Percentiles rank a stretch among this genome's conserved stretches.
These are phyloP conservation scores for Vigna unguiculata DNA, from an alignment of 306 rosid species.

Conservation along the genomic window DNA sequence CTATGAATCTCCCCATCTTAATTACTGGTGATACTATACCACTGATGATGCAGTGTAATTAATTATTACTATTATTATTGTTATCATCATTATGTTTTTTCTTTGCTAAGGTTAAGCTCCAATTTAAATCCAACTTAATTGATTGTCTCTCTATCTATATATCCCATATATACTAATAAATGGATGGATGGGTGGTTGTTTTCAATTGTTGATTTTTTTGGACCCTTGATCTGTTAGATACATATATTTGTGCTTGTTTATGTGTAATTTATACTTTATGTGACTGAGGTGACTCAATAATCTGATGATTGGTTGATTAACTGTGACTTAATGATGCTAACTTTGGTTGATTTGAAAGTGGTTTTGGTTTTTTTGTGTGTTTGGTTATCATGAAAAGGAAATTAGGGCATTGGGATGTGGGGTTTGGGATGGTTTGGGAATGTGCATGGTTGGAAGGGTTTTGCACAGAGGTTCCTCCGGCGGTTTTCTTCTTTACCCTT, in stretches of 20 bases:
- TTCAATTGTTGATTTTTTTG: constrained; percentile 20
- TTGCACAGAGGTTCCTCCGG: neutral
- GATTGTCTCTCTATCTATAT: neutral
- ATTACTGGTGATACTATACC: constrained; percentile 37
- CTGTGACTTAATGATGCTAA: constrained; percentile 6
- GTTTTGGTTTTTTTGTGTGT: neutral
- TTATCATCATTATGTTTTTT: neutral
- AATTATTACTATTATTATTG: neutral
- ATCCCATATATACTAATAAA: neutral
- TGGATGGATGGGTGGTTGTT: neutral
- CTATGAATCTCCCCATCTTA: constrained; percentile 53
- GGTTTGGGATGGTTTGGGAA: neutral
- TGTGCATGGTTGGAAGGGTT: neutral
- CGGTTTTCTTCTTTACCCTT: neutral
- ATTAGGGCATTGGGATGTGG: neutral
- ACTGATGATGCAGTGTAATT: constrained; percentile 43
- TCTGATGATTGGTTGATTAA: neutral
- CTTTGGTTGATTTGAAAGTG: constrained; percentile 15
- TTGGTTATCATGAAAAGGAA: neutral
- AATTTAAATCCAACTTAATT: neutral
- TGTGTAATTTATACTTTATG: neutral
- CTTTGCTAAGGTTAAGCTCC: constrained; percentile 32
- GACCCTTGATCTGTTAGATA: neutral
- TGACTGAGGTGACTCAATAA: neutral
- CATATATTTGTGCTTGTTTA: constrained; percentile 27